These are phyloP conservation scores for Vitis rupestris DNA, from an alignment of 164 flowering plant genomes.

Conservation along the genomic window DNA sequence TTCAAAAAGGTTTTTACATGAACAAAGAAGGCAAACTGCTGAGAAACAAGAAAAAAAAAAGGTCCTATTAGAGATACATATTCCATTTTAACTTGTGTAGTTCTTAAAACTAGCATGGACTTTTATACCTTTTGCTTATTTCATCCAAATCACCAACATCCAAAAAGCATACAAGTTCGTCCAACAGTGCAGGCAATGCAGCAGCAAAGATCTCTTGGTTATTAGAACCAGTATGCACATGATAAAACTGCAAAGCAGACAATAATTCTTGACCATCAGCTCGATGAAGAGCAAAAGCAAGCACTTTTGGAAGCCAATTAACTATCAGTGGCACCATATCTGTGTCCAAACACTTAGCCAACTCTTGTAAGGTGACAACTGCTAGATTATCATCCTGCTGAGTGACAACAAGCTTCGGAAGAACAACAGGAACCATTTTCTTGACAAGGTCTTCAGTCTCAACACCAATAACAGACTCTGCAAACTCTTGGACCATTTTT, in stretches of 20 bases:
- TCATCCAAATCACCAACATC: conserved; percentile 62
- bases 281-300: conserved; percentile 85
- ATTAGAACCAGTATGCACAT: conserved; percentile 78
- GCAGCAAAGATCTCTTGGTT: conserved; percentile 91
- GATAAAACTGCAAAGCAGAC: conserved; percentile 83
- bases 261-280: conserved; percentile 53
- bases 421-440: conserved; percentile 89
- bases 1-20: no score
- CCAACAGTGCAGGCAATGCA: conserved; percentile 93
- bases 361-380: conserved; percentile 49
- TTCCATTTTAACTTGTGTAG: not conserved
- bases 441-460: conserved; percentile 63
- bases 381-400: conserved; percentile 65
- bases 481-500: conserved; percentile 76
- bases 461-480: conserved; percentile 81
- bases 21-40: not conserved
- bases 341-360: conserved; percentile 67
- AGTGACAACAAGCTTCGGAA: conserved; percentile 85
- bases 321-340: conserved; percentile 76
- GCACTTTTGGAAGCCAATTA: conserved; percentile 91
- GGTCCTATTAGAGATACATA: no score
- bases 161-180: conserved; percentile 88
- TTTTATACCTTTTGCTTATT: conserved; percentile 58
- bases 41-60: not conserved
- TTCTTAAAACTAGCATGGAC: not conserved